Base-by-base conservation (phyloP, 805 yeast genomes). In the Millerago galiae region DNA sequence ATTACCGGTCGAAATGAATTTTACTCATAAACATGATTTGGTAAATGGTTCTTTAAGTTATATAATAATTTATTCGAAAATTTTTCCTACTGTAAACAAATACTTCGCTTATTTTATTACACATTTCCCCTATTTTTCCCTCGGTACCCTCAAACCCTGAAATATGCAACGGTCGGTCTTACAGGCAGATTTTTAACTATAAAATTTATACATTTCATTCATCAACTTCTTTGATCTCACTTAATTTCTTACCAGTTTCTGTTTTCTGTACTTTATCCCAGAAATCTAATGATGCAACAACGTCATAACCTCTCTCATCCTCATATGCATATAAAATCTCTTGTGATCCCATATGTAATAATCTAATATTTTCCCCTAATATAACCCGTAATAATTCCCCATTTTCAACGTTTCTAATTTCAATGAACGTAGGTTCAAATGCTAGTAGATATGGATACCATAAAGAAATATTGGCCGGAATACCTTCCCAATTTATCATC, bases 401-500 rank as follows among this genome's bases (percentile, higher is more conserved):
- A 14, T 86, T 79, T 53, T 89, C 95, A 56, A 90, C 88, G 53
- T 89, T 88, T 45, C 99, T 74, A 37, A 93, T 84, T 66, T 93
- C 99, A 60, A 93, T 87, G 54, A 93, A 89, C 45, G 78, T 83
- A 15, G 81, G 76, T 59, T 91, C 98, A 65, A 93, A 93, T 5
- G 96, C 93, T 39, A 93, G 66, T 42, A 93, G 69, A 58, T 89
- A 91, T 4, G 99, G 99, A 65, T 90, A 91, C 75, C 95, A 88
- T 36, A 93, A 71, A 14, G 97, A 95, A 61, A 93, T 88, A 47
- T 82, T 79, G 56, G 84, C 93, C 6, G 99, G 98, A 40, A 81
- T 76, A 30, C 98, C 97, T 65, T 93, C 98, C 99, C 99, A 93
- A 58, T 84, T 81, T 40, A 93, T 83, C 50, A 90, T 83, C 90